phyloP scores from a whole-genome alignment of 2,329 filamentous ascomycete species.

The Sarocladium strictum region DNA sequence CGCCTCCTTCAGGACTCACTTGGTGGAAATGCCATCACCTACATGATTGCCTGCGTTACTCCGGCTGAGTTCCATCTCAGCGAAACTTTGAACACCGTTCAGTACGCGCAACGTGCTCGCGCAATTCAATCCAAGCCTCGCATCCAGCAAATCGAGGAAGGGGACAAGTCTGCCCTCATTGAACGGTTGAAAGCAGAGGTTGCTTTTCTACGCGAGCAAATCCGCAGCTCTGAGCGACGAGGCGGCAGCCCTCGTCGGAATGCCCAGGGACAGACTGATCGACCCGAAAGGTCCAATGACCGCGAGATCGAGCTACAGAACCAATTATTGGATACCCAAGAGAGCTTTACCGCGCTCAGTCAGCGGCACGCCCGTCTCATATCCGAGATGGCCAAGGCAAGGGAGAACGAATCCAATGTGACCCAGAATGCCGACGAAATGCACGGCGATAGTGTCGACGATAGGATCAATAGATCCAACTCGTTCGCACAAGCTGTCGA shows the following conservation, averaged over 20 bases:
- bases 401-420: conserved; percentile 60
- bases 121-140: conserved; percentile 96
- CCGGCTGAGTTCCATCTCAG: conserved; percentile 95
- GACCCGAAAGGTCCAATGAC: conserved; percentile 72
- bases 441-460: conserved; percentile 71
- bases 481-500: conserved; percentile 95
- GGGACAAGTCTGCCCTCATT: conserved; percentile 89
- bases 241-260: conserved; percentile 49
- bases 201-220: conserved; percentile 87
- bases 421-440: conserved; percentile 50
- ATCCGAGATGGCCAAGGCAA: conserved; percentile 82
- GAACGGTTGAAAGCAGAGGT: conserved; percentile 92
- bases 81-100: conserved; percentile 94
- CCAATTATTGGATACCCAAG: conserved; percentile 84
- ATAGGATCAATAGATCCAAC: conserved; percentile 88
- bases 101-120: conserved; percentile 92
- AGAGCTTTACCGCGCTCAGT: conserved; percentile 88
- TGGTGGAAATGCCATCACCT: conserved; percentile 94
- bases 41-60: conserved; percentile 98
- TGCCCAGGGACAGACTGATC: conserved; percentile 53
- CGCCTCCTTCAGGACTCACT: conserved; percentile 92
- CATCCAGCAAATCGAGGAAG: conserved; percentile 89
- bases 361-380: conserved; percentile 94
- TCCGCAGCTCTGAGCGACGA: conserved; percentile 69
- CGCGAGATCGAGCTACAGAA: conserved; percentile 89